These are phyloP conservation scores for Artemisia annua DNA, from an alignment of 129 eudicot genomes.

Conservation along the genomic window DNA sequence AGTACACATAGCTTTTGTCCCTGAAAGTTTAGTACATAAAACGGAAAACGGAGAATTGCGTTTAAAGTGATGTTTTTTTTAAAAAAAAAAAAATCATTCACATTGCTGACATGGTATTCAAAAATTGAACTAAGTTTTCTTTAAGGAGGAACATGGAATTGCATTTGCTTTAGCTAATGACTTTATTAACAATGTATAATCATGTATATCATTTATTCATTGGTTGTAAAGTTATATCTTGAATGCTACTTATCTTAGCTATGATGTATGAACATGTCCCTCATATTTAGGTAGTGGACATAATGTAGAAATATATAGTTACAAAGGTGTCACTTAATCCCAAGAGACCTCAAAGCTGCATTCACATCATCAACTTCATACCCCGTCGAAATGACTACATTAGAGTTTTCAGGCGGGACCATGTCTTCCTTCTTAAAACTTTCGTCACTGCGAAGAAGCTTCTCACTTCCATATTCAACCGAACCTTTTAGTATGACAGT, in stretches of 20 bases:
- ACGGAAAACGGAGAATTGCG: no score
- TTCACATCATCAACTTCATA: slow-evolving; percentile 54
- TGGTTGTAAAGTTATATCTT: slow-evolving; percentile 11
- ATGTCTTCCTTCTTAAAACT: slow-evolving; percentile 56
- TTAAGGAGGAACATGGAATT: neutral
- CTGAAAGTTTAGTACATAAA: no score
- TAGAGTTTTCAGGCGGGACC: slow-evolving; percentile 51
- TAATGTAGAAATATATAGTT: slow-evolving; percentile 19
- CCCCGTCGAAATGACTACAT: slow-evolving; percentile 46
- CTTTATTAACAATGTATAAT: slow-evolving; percentile 21
- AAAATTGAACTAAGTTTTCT: neutral
- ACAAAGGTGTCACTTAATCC: slow-evolving; percentile 40
- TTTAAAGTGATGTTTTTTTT: no score
- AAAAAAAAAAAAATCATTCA: no score
- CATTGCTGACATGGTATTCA: neutral
- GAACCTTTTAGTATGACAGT: slow-evolving; percentile 56
- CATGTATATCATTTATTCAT: slow-evolving; percentile 14
- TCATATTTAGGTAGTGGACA: slow-evolving; percentile 14
- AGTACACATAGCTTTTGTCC: no score
- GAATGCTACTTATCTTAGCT: slow-evolving; percentile 29
- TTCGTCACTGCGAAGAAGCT: slow-evolving; percentile 48
- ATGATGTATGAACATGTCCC: slow-evolving; percentile 30
- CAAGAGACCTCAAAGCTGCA: slow-evolving; percentile 52
- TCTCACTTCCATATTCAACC: slow-evolving; percentile 57
- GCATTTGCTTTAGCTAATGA: slow-evolving; percentile 23